Conservation (phyloP, 2,329 filamentous ascomycete genomes). For the Fusarium fracticaudum region DNA sequence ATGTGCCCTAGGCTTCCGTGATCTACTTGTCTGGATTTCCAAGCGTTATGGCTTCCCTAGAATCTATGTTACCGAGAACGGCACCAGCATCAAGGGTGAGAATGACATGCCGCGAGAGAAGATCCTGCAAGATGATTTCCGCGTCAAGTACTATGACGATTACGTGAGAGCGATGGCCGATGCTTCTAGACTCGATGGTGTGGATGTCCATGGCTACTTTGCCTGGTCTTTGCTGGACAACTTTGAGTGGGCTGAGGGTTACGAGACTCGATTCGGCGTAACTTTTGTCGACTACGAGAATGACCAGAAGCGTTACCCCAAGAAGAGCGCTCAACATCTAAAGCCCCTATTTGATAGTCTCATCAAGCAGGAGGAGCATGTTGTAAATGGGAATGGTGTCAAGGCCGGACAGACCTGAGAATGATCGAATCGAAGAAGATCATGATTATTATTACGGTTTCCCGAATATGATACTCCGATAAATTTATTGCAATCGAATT, state of each 20-base stretch:
- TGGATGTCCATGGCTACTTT: conserved; percentile 82
- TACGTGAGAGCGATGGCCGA: conserved; percentile 82
- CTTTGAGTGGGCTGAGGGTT: conserved; percentile 93
- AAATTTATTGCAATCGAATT: background rate
- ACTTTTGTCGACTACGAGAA: conserved; percentile 85
- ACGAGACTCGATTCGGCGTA: conserved; percentile 86
- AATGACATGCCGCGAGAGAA: conserved; percentile 76
- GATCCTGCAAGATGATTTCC: conserved; percentile 84
- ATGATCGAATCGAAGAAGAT: background rate
- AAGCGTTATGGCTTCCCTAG: conserved; percentile 78
- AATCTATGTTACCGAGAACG: conserved; percentile 91
- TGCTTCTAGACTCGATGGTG: conserved; percentile 76
- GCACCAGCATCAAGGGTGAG: conserved; percentile 84
- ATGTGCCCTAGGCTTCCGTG: conserved; percentile 78
- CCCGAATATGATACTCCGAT: background rate
- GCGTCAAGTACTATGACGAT: conserved; percentile 79
- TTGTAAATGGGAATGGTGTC: conserved; percentile 12
- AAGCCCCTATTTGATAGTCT: conserved; percentile 75
- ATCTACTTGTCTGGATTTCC: conserved; percentile 79
- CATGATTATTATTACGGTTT: conserved; percentile 1
- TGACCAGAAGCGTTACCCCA: conserved; percentile 81
- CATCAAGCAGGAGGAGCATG: conserved; percentile 66
- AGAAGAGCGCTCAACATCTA: conserved; percentile 82
- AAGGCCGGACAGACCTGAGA: conserved; percentile 25
- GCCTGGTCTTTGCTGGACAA: conserved; percentile 92